Evolutionary conservation across 1,284 basidiomycete genomes (phyloP).

Genomic region (Leccinum fallax): DNA sequence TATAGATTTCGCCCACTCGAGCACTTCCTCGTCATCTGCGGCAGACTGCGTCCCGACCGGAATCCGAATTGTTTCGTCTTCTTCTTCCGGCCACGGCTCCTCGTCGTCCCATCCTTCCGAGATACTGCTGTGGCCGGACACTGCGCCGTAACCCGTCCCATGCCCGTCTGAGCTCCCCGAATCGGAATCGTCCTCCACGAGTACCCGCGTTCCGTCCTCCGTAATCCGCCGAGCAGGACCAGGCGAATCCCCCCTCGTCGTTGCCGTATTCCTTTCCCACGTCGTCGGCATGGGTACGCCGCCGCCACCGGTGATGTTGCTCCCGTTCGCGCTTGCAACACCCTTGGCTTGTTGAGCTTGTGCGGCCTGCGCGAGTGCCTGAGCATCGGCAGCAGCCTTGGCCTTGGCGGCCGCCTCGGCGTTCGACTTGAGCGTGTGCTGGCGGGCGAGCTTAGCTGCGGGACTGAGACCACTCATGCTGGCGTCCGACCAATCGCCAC

Average conservation of each 20-base stretch:
- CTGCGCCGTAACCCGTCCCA: constrained; percentile 20
- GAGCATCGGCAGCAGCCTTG: constrained; percentile 55
- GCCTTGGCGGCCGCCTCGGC: constrained; percentile 79
- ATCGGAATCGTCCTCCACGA: constrained; percentile 75
- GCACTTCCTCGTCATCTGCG: constrained; percentile 57
- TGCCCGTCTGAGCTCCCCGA: constrained; percentile 53
- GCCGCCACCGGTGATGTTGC: constrained; percentile 5
- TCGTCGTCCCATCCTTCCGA: constrained; percentile 73
- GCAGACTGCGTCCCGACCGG: constrained; percentile 33
- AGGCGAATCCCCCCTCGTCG: constrained; percentile 47
- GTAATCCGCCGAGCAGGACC: constrained; percentile 49
- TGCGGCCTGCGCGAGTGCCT: constrained; percentile 44
- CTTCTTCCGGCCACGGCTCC: constrained; percentile 62
- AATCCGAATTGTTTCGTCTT: constrained; percentile 75
- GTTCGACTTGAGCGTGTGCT: constrained; percentile 85
- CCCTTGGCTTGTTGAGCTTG: constrained; percentile 43
- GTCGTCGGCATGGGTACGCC: constrained; percentile 55
- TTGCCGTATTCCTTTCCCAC: constrained; percentile 83
- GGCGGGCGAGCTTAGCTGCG: constrained; percentile 88
- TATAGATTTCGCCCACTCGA: constrained; percentile 74
- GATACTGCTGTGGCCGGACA: constrained; percentile 38
- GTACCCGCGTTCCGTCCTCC: constrained; percentile 68
- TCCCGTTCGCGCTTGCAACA: constrained; percentile 27
- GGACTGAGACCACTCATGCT: constrained; percentile 84
- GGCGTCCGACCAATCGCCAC: constrained; percentile 53